Evolutionary conservation across 306 rosid genomes (phyloP), one percentile per base, ranked within the genome.

Genomic region (Heteromeles arbutifolia): DNA sequence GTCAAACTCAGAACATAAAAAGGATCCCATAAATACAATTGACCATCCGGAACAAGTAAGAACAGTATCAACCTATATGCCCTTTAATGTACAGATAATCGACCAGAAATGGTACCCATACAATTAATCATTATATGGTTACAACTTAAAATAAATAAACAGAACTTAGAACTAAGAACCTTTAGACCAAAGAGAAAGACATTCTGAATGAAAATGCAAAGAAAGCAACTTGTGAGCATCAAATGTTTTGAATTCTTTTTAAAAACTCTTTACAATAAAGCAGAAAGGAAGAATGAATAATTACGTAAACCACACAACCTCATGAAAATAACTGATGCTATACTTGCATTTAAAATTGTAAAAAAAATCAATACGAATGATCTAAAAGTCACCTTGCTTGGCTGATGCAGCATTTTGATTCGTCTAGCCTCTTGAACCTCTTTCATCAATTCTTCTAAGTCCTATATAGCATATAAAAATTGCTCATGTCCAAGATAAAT

Each of bases 341-440:
- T 41, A 24, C 31, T 67, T 26, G 68, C 67, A 72, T 29, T 74
- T 34, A 44, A 7, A 52, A 41, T 41, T 26, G 18, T 70, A 50
- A 50, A 74, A 59, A 57, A 45, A 63, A 70, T 44, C 15, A 78
- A 43, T 45, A 76, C 19, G 17, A 80, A 28, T 68, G 52, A 74
- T 50, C 69, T 58, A 69, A 50, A 37, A 65, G 32, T 74, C 73
- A 91, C 98, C 97, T 89, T 93, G 96, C 98, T 93, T 43, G 98
- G 98, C 79, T 91, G 96, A 84, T 93, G 98, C 83, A 93, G 89
- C 98, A 93, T 91, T 83, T 89, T 93, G 76, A 93, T 93, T 77
- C 98, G 84, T 76, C 96, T 88, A 82, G 96, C 98, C 82, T 93
- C 98, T 81, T 90, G 98, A 82, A 93, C 98, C 85, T 93, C 98